Conservation (phyloP, 345 rosid species). For the Rhodamnia rubescens region DNA sequence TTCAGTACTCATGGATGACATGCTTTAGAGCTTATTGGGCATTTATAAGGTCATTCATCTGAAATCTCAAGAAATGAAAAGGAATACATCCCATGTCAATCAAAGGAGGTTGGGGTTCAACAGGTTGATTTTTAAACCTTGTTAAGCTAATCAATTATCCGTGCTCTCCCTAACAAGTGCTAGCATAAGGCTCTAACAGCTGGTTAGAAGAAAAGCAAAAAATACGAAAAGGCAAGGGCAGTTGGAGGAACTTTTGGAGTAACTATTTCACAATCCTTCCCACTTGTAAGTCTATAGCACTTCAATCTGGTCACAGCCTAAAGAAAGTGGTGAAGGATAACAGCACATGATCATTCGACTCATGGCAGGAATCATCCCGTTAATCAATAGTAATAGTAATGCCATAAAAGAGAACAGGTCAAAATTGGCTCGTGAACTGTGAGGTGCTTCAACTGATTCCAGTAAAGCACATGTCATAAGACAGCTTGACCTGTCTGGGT, state of each 20-base stretch:
- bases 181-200: not conserved
- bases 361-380: not conserved
- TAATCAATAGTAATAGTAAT: not conserved
- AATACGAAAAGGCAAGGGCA: not conserved
- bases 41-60: not conserved
- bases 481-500: not conserved
- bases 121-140: not conserved
- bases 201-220: not conserved
- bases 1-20: not conserved
- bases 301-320: not conserved
- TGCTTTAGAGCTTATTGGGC: not conserved
- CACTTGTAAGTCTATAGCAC: not conserved
- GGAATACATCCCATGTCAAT: not conserved
- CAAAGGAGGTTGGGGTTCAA: not conserved
- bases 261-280: not conserved
- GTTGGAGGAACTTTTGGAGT: not conserved
- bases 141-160: not conserved
- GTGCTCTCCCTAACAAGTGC: not conserved
- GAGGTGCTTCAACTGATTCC: not conserved
- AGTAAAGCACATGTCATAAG: not conserved
- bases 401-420: not conserved
- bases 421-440: not conserved
- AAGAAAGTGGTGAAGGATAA: not conserved
- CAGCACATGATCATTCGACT: not conserved
- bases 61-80: not conserved